phyloP scores from a whole-genome alignment of 1,284 basidiomycete genomes.

The Phellinidium pouzarii region DNA sequence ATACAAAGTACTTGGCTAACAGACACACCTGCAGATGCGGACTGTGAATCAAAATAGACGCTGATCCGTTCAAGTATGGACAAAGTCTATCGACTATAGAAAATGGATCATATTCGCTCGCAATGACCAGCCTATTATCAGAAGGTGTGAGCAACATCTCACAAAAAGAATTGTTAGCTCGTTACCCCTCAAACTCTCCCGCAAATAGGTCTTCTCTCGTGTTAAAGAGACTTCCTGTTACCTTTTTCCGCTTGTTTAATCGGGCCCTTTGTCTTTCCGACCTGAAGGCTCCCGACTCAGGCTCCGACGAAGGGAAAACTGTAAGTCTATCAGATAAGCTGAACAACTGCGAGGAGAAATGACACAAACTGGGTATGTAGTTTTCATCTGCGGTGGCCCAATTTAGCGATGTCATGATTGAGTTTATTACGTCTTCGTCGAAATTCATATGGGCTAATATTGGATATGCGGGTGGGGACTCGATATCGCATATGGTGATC shows the following conservation, averaged over 20 bases:
- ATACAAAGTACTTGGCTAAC: slow-evolving; percentile 3
- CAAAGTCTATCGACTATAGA: slow-evolving; percentile 74
- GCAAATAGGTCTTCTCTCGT: slow-evolving; percentile 78
- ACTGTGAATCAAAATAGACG: slow-evolving; percentile 81
- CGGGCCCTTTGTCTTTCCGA: slow-evolving; percentile 67
- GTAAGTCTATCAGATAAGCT: slow-evolving; percentile 7
- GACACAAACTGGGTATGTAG: slow-evolving; percentile 56
- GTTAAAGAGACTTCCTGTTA: slow-evolving; percentile 49
- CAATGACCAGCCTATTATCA: slow-evolving; percentile 62
- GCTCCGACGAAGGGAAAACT: slow-evolving; percentile 55
- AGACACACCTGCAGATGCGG: slow-evolving; percentile 68
- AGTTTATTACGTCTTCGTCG: slow-evolving; percentile 46
- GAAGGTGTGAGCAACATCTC: slow-evolving; percentile 5
- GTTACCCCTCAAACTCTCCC: slow-evolving; percentile 82
- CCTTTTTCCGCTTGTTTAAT: slow-evolving; percentile 64
- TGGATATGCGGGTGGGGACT: slow-evolving; percentile 90
- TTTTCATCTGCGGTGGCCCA: slow-evolving; percentile 88
- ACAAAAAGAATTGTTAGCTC: slow-evolving; percentile 1
- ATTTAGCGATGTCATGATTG: slow-evolving; percentile 68
- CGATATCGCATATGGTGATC: slow-evolving; percentile 83
- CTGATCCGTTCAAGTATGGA: slow-evolving; percentile 79
- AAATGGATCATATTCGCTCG: slow-evolving; percentile 81
- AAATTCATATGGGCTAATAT: slow-evolving; percentile 86
- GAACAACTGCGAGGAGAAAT: slow-evolving; percentile 1
- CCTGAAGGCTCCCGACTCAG: slow-evolving; percentile 42